phyloP scores from a whole-genome alignment of 2,329 filamentous ascomycete genomes.

The Monilinia laxa region DNA sequence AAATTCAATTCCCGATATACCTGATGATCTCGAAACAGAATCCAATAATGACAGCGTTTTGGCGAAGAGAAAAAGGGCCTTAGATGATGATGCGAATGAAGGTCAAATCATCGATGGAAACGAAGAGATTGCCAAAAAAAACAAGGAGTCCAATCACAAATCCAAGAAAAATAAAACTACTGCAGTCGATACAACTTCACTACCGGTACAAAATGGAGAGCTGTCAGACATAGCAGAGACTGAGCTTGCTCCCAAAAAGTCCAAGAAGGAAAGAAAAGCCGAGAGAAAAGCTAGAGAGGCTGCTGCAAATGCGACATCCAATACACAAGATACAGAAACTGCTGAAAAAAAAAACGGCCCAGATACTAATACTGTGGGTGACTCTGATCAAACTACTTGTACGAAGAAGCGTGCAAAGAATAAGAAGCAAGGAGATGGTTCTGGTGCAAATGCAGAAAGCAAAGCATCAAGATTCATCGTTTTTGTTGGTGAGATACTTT shows the following conservation, averaged over 20 bases:
- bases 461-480: slow-evolving; percentile 63
- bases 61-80: slow-evolving; percentile 33
- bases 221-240: slow-evolving; percentile 27
- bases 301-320: slow-evolving; percentile 26
- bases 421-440: slow-evolving; percentile 36
- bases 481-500: slow-evolving; percentile 62
- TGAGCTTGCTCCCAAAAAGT: slow-evolving; percentile 39
- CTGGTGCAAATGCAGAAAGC: slow-evolving; percentile 26
- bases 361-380: background rate
- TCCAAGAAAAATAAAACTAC: slow-evolving; percentile 12
- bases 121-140: slow-evolving; percentile 19
- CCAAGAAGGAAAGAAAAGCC: slow-evolving; percentile 42
- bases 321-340: slow-evolving; percentile 6
- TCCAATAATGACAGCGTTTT: slow-evolving; percentile 24
- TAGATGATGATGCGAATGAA: slow-evolving; percentile 12
- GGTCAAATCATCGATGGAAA: background rate
- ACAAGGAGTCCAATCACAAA: slow-evolving; percentile 3
- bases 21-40: slow-evolving; percentile 34
- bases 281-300: slow-evolving; percentile 41
- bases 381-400: slow-evolving; percentile 13
- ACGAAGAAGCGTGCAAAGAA: slow-evolving; percentile 41
- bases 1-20: slow-evolving; percentile 40
- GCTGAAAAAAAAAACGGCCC: slow-evolving; percentile 10
- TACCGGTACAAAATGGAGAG: background rate
- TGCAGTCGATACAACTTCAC: background rate